A percentile compares a stretch with the other conserved stretches of the same genome.
phyloP scores from a whole-genome alignment of 129 eudicot genomes.

The Flaveria bidentis region DNA sequence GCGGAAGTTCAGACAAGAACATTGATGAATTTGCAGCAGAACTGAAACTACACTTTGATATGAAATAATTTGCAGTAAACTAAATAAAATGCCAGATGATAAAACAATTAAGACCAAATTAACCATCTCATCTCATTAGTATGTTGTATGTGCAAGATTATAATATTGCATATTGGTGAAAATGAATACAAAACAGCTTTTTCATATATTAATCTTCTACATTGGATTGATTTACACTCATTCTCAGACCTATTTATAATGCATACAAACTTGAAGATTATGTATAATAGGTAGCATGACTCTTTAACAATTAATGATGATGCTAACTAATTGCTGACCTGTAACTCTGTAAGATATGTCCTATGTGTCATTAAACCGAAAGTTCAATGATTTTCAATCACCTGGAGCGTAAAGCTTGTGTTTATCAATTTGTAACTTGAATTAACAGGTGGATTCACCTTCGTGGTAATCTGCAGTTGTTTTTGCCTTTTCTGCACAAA shows the following conservation, averaged over 20 bases:
- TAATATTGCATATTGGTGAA: too few species aligned
- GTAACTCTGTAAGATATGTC: background rate
- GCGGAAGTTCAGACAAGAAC: slow-evolving; percentile 41
- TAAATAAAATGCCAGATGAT: too few species aligned
- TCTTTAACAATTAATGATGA: slow-evolving; percentile 16
- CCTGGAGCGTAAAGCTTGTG: slow-evolving; percentile 16
- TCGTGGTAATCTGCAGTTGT: slow-evolving; percentile 40
- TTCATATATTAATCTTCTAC: too few species aligned
- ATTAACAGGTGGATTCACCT: slow-evolving; percentile 39
- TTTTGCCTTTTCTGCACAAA: slow-evolving; percentile 18
- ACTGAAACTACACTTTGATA: slow-evolving; percentile 13
- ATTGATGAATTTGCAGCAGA: slow-evolving; percentile 40
- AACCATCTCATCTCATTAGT: too few species aligned
- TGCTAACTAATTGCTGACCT: slow-evolving; percentile 1
- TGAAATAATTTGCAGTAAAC: too few species aligned
- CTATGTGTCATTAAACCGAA: slow-evolving; percentile 2
- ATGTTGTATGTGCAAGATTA: too few species aligned
- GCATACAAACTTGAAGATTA: slow-evolving; percentile 20
- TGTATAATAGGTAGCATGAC: background rate
- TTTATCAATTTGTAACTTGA: slow-evolving; percentile 35
- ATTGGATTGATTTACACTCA: too few species aligned
- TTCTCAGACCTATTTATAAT: background rate
- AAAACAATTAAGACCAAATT: too few species aligned
- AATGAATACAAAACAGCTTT: too few species aligned
- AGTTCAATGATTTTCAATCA: slow-evolving; percentile 20